Evolutionary conservation across 768 basidiomycete species (phyloP), one percentile per base, ranked within the genome.

Genomic region (Amanita pseudoporphyria): DNA sequence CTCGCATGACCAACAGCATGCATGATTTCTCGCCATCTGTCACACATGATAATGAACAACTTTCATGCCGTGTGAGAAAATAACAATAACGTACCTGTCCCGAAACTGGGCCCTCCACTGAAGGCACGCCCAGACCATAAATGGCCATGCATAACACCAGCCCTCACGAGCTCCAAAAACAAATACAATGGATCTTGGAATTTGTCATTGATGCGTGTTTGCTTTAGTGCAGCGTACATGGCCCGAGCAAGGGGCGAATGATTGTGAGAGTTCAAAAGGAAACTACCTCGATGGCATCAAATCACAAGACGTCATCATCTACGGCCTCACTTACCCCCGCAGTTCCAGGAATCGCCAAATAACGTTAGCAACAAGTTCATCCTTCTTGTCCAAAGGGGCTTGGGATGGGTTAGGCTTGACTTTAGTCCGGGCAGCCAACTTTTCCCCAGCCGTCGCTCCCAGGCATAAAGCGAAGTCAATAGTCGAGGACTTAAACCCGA

Each of bases 321-420:
- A 3, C 49, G 40, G 9, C 7, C 40, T 10, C 24, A 77, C 84
- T 62, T 66, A 95, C 94, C 93, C 92, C 66, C 96, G 74, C 51
- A 97, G 71, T 64, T 97, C 95, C 49, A 99, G 77, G 78, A 98
- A 97, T 47, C 95, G 81, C 94, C 94, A 97, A 49, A 99, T 88
- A 22, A 95, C 93, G 62, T 99, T 99, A 6, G 94, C 94, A 3
- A 99, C 96, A 0, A 96, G 75, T 65, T 99, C 96, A 58, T 99
- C 96, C 69, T 98, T 98, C 71, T 96, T 97, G 53, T 98, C 95
- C 22, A 99, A 74, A 13, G 81, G 76, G 5, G 58, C 59, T 32
- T 57, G 59, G 22, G 69, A 58, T 28, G 66, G 56, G 45, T 58
- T 71, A n/a, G 63, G 59, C 69, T 82, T 87, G 35, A 76, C 73